These are phyloP conservation scores for Bolboschoenoplectus hybrid DNA, from an alignment of 202 grass and related monocot species.

Conservation along the genomic window DNA sequence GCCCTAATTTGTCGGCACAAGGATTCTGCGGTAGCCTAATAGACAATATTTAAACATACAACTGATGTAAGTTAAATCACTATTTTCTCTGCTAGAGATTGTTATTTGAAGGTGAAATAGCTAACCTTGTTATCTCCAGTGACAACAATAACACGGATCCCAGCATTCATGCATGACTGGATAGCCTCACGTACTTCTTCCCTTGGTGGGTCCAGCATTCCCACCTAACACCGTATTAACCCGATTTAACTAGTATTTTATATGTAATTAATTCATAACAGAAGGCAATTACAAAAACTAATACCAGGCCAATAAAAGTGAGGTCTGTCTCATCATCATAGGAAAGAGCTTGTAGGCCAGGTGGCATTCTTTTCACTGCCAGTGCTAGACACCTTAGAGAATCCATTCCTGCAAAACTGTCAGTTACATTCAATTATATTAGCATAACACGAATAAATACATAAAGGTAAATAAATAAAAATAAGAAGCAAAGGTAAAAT, in stretches of 20 bases:
- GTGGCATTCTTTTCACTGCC: constrained; percentile 88
- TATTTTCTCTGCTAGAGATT: constrained; percentile 46
- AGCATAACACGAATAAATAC: constrained; percentile 6
- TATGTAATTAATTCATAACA: constrained; percentile 26
- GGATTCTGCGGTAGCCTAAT: constrained; percentile 95
- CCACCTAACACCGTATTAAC: constrained; percentile 61
- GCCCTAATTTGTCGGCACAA: constrained; percentile 87
- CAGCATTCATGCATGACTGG: constrained; percentile 89
- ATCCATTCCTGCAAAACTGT: constrained; percentile 97
- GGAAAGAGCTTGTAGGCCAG: constrained; percentile 80
- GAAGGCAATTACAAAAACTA: constrained; percentile 37
- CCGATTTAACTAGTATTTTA: constrained; percentile 37
- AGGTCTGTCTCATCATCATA: constrained; percentile 82
- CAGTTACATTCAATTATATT: background rate
- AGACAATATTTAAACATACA: constrained; percentile 37
- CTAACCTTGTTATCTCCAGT: constrained; percentile 98
- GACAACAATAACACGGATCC: constrained; percentile 98
- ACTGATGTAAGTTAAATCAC: constrained; percentile 12
- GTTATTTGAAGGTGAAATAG: constrained; percentile 27
- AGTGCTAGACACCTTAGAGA: constrained; percentile 90
- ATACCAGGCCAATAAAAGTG: constrained; percentile 99
- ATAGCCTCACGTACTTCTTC: constrained; percentile 90
- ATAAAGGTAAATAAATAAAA: constrained; percentile 19
- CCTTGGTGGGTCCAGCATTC: constrained; percentile 98
- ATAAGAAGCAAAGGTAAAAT: background rate